These are phyloP conservation scores for Clarkia xantiana DNA, from an alignment of 345 rosid genomes.

Conservation along the genomic window DNA sequence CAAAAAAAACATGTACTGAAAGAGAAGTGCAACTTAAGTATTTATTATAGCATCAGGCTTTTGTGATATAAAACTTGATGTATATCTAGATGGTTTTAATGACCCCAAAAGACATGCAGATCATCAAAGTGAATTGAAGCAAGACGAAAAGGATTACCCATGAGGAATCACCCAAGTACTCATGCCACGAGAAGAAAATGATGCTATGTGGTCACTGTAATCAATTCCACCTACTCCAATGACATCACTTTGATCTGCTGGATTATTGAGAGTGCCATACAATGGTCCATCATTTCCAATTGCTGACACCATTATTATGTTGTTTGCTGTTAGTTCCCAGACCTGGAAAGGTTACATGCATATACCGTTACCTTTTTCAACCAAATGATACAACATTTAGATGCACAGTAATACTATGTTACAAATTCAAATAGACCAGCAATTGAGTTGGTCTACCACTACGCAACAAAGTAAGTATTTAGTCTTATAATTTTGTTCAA, in stretches of 20 bases:
- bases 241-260: constrained; percentile 98
- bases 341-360: constrained; percentile 35
- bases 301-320: constrained; percentile 98
- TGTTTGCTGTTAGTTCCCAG: constrained; percentile 98
- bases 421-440: no score
- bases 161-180: constrained; percentile 99
- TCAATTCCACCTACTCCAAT: constrained; percentile 99
- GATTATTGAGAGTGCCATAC: constrained; percentile 91
- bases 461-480: no score
- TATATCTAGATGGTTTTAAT: no score
- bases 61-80: no score
- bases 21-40: no score
- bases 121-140: not conserved
- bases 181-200: constrained; percentile 99
- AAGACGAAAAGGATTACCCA: constrained; percentile 38
- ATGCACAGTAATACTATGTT: no score
- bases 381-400: no score
- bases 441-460: no score
- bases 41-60: no score
- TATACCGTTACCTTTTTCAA: no score
- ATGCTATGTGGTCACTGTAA: constrained; percentile 88
- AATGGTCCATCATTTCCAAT: constrained; percentile 99
- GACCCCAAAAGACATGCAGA: not conserved
- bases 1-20: no score
- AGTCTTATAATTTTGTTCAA: no score